These are phyloP conservation scores for Haematococcus sp. DNA, from an alignment of 139 green algal species.

Conservation along the genomic window DNA sequence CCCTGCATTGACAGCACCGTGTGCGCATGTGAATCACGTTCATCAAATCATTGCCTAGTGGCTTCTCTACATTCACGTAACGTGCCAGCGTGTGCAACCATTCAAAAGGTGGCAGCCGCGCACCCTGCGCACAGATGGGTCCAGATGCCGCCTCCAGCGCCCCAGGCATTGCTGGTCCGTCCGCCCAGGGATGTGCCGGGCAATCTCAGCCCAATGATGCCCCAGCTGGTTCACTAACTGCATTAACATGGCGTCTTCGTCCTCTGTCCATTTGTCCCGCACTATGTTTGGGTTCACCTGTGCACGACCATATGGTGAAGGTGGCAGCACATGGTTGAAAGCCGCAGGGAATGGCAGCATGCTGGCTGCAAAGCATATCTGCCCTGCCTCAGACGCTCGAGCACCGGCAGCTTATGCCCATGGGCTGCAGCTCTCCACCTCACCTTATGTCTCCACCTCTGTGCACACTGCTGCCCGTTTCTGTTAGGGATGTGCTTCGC, in stretches of 20 bases:
- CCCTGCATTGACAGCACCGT: constrained; percentile 24
- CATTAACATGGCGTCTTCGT: constrained; percentile 66
- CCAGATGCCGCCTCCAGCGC: constrained; percentile 78
- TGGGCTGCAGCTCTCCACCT: neutral
- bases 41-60: too few relatives aligned
- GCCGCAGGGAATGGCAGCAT: too few relatives aligned
- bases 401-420: too few relatives aligned
- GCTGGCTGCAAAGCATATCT: too few relatives aligned
- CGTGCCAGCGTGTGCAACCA: too few relatives aligned
- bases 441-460: constrained; percentile 85
- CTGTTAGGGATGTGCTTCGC: constrained; percentile 68
- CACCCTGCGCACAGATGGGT: constrained; percentile 66
- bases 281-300: constrained; percentile 85
- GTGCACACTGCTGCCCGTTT: constrained; percentile 83
- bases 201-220: constrained; percentile 73
- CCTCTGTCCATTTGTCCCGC: constrained; percentile 72
- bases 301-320: neutral
- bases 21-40: too few relatives aligned
- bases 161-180: constrained; percentile 93
- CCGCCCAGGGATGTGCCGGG: constrained; percentile 55
- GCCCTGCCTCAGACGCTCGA: too few relatives aligned
- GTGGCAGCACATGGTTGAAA: neutral
- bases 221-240: constrained; percentile 58
- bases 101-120: too few relatives aligned
- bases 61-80: too few relatives aligned